phyloP scores from a whole-genome alignment of 345 rosid genomes.

The Gossypium rotundifolium region DNA sequence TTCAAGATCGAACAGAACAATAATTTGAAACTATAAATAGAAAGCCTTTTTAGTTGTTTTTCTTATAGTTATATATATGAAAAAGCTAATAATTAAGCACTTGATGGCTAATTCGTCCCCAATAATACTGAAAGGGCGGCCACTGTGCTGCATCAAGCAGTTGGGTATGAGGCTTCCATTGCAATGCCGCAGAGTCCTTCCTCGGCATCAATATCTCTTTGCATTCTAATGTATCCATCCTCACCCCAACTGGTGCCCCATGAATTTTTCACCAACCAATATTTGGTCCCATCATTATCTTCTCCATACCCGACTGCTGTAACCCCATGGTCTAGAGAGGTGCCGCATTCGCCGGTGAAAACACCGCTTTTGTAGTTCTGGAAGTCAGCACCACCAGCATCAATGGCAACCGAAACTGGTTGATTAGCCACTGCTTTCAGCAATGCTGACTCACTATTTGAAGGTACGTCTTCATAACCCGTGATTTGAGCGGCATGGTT shows the following conservation, averaged over 20 bases:
- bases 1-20: too few species aligned
- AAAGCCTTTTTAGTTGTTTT: too few species aligned
- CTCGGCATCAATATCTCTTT: background rate
- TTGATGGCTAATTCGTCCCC: too few species aligned
- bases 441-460: constrained; percentile 8
- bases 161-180: constrained; percentile 12
- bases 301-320: constrained; percentile 4
- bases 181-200: constrained; percentile 17
- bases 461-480: constrained; percentile 7
- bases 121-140: too few species aligned
- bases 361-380: constrained; percentile 4
- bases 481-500: background rate
- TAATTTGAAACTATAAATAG: too few species aligned
- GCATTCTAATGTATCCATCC: constrained; percentile 10
- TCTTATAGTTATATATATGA: too few species aligned
- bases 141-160: background rate
- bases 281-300: background rate
- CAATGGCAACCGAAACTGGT: constrained; percentile 3
- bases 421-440: constrained; percentile 4
- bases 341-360: background rate
- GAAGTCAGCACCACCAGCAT: background rate
- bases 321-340: constrained; percentile 1
- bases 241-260: constrained; percentile 13
- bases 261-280: constrained; percentile 16
- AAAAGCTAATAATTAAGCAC: too few species aligned